These are phyloP conservation scores for Noccaea caerulescens DNA, from an alignment of 345 rosid genomes.

Conservation along the genomic window DNA sequence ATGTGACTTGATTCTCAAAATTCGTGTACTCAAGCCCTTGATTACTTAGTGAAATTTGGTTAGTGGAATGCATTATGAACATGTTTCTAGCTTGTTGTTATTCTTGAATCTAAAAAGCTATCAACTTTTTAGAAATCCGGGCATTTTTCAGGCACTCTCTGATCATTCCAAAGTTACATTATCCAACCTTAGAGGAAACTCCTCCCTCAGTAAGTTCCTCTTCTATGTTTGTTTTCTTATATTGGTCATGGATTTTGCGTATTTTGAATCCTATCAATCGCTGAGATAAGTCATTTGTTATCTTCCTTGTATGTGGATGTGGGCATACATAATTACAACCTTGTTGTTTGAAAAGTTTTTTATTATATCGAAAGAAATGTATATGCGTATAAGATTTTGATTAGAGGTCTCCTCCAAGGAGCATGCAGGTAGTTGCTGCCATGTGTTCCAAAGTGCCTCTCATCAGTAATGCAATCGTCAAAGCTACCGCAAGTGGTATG, in stretches of 20 bases:
- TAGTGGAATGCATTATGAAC: slow-evolving; percentile 9
- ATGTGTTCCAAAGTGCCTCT: slow-evolving; percentile 95
- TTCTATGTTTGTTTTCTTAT: too few species aligned
- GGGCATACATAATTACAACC: not conserved
- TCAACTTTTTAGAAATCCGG: not conserved
- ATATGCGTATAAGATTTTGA: slow-evolving; percentile 37
- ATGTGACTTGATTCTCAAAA: too few species aligned
- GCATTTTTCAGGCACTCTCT: slow-evolving; percentile 84
- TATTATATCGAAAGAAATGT: not conserved
- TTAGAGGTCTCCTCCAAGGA: slow-evolving; percentile 43
- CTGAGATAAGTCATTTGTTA: not conserved
- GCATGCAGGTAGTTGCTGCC: slow-evolving; percentile 84
- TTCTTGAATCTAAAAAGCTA: slow-evolving; percentile 9
- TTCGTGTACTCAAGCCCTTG: slow-evolving; percentile 52
- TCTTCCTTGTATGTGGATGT: not conserved
- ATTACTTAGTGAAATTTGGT: not conserved
- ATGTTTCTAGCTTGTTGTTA: not conserved
- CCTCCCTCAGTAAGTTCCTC: slow-evolving; percentile 86
- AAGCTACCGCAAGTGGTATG: slow-evolving; percentile 78
- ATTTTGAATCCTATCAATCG: not conserved
- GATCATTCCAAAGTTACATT: slow-evolving; percentile 86
- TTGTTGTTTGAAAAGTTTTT: slow-evolving; percentile 18
- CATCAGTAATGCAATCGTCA: slow-evolving; percentile 80
- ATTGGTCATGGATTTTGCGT: too few species aligned
- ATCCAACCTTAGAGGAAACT: slow-evolving; percentile 73